Conservation (phyloP, 768 basidiomycete species). For the Lyophyllum shimeji region DNA sequence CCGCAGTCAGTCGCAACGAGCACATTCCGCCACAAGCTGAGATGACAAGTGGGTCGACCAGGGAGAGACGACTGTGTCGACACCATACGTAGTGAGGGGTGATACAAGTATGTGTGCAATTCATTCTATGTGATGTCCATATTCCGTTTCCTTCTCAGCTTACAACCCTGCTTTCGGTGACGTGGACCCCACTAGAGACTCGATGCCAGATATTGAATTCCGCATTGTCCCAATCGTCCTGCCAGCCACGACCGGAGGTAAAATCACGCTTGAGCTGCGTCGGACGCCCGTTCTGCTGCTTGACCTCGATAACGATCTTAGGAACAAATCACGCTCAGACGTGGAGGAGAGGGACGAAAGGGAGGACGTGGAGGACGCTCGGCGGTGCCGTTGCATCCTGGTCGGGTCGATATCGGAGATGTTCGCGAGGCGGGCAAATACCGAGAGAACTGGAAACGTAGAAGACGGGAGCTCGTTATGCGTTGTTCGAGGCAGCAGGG, state of each 20-base stretch:
- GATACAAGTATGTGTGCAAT: not conserved
- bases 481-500: not conserved
- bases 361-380: conserved; percentile 73
- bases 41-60: too few relatives aligned
- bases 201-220: conserved; percentile 21
- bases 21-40: too few relatives aligned
- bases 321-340: conserved; percentile 38
- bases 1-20: not conserved
- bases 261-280: conserved; percentile 32
- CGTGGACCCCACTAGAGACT: conserved; percentile 2
- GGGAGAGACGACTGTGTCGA: not conserved
- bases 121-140: not conserved
- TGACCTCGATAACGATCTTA: conserved; percentile 43
- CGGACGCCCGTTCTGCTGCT: conserved; percentile 37
- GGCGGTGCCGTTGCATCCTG: conserved; percentile 75
- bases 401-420: conserved; percentile 76
- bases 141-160: not conserved
- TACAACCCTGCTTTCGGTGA: conserved; percentile 8
- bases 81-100: not conserved
- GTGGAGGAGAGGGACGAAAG: conserved; percentile 57
- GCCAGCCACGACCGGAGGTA: conserved; percentile 27
- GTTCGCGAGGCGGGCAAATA: conserved; percentile 75
- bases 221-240: conserved; percentile 11
- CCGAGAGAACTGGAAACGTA: conserved; percentile 58
- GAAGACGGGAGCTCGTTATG: conserved; percentile 2